Base-by-base conservation (phyloP, 2,329 filamentous ascomycete genomes). In the Sordariomycetes sp. region DNA sequence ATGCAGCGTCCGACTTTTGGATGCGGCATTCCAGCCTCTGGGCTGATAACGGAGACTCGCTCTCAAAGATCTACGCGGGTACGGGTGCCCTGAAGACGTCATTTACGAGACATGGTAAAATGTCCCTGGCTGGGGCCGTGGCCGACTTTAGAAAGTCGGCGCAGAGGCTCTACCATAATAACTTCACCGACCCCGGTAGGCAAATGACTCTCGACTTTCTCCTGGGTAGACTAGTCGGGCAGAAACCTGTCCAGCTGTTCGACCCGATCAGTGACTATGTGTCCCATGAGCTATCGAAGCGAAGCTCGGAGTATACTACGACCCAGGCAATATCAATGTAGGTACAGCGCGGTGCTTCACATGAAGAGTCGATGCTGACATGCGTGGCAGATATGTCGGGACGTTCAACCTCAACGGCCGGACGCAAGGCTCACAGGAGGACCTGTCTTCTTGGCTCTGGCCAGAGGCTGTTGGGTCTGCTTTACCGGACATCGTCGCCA, bases 81-180 rank as follows among this genome's bases (percentile, higher is more conserved):
- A 99, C 94, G 3, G 94, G 94, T 4, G 94, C 94, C 17, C 75
- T 99, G 52, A 99, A 97, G 69, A 91, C 90, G 2, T 96, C 91
- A 0, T 97, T 96, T 64, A 99, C 94, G 1, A 81, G 94, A 58
- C 85, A 88, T 65, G 94, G 94, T 36, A 97, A 96, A 71, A 96
- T 96, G 89, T 96, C 91, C 12, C 71, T 97, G 25, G 89, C 91
- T 1, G 94, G 94, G 32, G 89, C 91, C 12, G 82, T 99, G 63
- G 91, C 94, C n/a, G 94, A 99, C 72, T 87, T 90, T 52, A 83
- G 92, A 57, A 99, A 99, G 71, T 96, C 90, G 62, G 91, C 92
- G 1, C 94, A 94, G 56, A 81, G 94, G 59, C 81, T 96, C 61
- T 97, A 96, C 67, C 92, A 96, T 72, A 99, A 99, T 72, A 97